phyloP scores from a whole-genome alignment of 2,329 filamentous ascomycete genomes.

The Pyrenochaeta sp. region DNA sequence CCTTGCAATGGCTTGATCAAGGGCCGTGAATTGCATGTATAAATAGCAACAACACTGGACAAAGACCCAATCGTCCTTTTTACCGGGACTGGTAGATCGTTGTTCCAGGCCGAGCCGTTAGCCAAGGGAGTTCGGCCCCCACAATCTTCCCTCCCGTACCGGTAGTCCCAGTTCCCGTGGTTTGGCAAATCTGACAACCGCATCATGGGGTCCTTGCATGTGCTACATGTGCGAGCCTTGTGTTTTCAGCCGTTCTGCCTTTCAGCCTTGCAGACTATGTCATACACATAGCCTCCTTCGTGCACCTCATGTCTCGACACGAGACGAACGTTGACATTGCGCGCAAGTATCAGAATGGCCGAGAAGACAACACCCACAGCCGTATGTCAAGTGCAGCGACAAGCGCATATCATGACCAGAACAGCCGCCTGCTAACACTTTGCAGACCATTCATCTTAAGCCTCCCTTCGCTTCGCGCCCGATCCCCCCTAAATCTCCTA shows the following conservation, averaged over 20 bases:
- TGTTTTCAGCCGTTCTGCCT: background rate
- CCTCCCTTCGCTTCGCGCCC: conserved; percentile 36
- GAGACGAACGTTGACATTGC: background rate
- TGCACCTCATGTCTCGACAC: conserved; percentile 1
- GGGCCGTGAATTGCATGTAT: background rate
- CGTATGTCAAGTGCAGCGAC: conserved; percentile 2
- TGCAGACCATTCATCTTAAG: conserved; percentile 12
- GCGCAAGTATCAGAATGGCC: conserved; percentile 19
- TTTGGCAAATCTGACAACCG: background rate
- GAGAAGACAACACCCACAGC: conserved; percentile 15
- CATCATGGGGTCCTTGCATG: background rate
- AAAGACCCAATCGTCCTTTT: background rate
- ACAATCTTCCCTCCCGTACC: too few relatives aligned
- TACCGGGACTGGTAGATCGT: background rate
- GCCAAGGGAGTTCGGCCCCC: background rate
- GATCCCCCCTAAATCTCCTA: conserved; percentile 27
- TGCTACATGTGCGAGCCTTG: conserved; percentile 6
- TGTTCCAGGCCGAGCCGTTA: background rate
- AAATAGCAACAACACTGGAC: background rate
- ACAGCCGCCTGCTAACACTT: conserved; percentile 2
- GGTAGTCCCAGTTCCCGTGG: background rate
- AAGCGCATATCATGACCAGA: background rate
- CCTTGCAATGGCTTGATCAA: background rate
- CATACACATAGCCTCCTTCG: background rate
- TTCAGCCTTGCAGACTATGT: conserved; percentile 4